Base-by-base conservation (phyloP, 169 alveolate species). In the Cyclospora cayetanensis region DNA sequence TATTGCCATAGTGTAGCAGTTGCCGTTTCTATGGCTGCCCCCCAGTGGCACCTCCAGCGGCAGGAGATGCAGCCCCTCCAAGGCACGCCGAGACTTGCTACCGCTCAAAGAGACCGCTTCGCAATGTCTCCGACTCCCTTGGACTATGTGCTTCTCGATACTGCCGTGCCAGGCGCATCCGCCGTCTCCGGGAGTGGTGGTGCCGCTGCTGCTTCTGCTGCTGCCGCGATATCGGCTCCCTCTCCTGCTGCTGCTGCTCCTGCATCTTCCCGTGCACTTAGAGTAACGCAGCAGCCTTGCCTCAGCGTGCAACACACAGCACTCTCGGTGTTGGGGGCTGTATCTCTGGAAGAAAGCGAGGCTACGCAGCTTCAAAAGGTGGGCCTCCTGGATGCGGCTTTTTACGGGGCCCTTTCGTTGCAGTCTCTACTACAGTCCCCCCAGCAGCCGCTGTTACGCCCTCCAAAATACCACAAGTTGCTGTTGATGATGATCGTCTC, bases 1-100 rank as follows among this genome's bases (percentile, higher is more conserved):
- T 88, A 63, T 68, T 93, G 65, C 41, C 83, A 68, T 1, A 76
- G 85, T 12, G 90, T 86, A n/a, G 91, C 93, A 50, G 79, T 53
- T 7, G 92, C 92, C 11, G 82, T 63, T 39, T 63, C 66, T 25
- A 4, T 70, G 15, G 92, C 88, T 9, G 46, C 35, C 39, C 2
- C 70, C 1, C n/a, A 34, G 22, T 2, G 15, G 76, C 76, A 72
- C 66, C 63, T 34, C 43, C 87, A 53, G 76, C 91, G 41, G 46
- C 65, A 42, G 66, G 66, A 27, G 27, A 39, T 11, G 25, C 27
- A 31, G 31, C 27, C 39, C 4, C 5, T n/a, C 43, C 42, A 0
- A 9, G 42, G 41, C 46, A 11, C 22, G 60, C 35, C 52, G 9
- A 72, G 22, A 12, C 76, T 4, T 43, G 31, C 7, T 20, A 27